Conservation (phyloP, 2,329 filamentous ascomycete genomes). For the Camillea tinctor region DNA sequence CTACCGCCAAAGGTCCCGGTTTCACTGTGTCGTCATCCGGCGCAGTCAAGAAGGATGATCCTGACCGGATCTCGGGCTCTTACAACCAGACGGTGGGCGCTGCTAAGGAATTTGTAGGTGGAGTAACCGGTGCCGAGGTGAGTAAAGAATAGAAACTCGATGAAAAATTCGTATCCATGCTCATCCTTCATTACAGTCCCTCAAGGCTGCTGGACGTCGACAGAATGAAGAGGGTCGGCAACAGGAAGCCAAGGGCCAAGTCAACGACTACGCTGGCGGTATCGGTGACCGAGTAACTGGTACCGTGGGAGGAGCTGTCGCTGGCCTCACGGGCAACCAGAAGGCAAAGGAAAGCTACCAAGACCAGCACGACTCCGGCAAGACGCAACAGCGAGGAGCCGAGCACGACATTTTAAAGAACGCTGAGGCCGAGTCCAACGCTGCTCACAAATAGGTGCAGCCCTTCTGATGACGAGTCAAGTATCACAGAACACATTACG, state of each 20-base stretch:
- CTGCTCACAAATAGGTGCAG: conserved; percentile 17
- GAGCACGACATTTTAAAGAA: conserved; percentile 80
- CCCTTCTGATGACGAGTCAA: conserved; percentile 1
- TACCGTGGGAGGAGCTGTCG: conserved; percentile 66
- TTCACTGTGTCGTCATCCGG: conserved; percentile 68
- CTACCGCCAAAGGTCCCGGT: conserved; percentile 71
- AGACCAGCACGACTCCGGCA: conserved; percentile 74
- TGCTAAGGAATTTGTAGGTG: conserved; percentile 78
- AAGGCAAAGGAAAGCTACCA: conserved; percentile 64
- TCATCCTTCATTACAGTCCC: conserved; percentile 38
- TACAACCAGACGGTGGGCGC: conserved; percentile 91
- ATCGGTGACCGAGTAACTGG: conserved; percentile 67
- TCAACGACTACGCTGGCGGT: conserved; percentile 71
- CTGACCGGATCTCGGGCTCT: conserved; percentile 67
- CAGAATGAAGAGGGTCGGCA: conserved; percentile 80
- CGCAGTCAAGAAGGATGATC: conserved; percentile 68
- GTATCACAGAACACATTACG: not conserved
- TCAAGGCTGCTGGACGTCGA: conserved; percentile 71
- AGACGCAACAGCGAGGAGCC: conserved; percentile 78
- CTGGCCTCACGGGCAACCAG: conserved; percentile 71
- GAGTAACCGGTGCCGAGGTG: conserved; percentile 71
- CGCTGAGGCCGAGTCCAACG: conserved; percentile 45
- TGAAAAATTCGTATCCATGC: not conserved
- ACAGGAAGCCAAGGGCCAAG: conserved; percentile 79
- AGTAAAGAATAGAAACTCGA: conserved; percentile 14